Conservation (phyloP, 805 yeast species). For the Ogataea parapolymorpha region DNA sequence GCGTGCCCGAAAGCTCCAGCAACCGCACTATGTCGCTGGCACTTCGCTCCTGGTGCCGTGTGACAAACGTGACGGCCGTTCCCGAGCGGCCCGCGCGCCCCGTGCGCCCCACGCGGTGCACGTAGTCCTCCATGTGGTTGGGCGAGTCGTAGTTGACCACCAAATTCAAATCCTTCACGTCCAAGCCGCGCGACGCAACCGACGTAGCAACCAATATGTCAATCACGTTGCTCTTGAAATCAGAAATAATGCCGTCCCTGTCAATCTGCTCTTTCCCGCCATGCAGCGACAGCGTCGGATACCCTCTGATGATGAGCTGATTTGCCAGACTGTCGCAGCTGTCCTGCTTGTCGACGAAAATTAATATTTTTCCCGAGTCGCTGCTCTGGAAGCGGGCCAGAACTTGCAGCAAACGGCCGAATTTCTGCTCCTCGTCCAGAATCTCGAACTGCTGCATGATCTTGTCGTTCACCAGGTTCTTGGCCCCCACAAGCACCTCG, state of each 20-base stretch:
- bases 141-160: slow-evolving; percentile 84
- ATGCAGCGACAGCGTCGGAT: slow-evolving; percentile 68
- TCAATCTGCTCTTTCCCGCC: slow-evolving; percentile 91
- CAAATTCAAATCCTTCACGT: slow-evolving; percentile 78
- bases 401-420: slow-evolving; percentile 49
- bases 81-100: slow-evolving; percentile 89
- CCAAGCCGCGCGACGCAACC: slow-evolving; percentile 91
- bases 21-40: slow-evolving; percentile 72
- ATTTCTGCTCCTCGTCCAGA: slow-evolving; percentile 53
- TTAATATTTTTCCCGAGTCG: slow-evolving; percentile 52
- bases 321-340: slow-evolving; percentile 70
- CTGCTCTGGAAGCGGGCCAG: slow-evolving; percentile 44
- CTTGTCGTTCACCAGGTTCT: slow-evolving; percentile 76
- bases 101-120: slow-evolving; percentile 93
- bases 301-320: slow-evolving; percentile 49
- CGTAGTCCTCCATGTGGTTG: slow-evolving; percentile 89
- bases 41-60: slow-evolving; percentile 55
- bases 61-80: slow-evolving; percentile 64
- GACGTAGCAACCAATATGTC: slow-evolving; percentile 85
- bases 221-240: slow-evolving; percentile 58
- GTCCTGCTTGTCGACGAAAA: slow-evolving; percentile 89
- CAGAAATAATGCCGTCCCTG: slow-evolving; percentile 67
- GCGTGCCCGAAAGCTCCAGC: slow-evolving; percentile 51
- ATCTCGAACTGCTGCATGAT: slow-evolving; percentile 71
- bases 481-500: slow-evolving; percentile 75